Base-by-base conservation (phyloP, 2,329 filamentous ascomycete genomes). In the Xylariaceae sp. region DNA sequence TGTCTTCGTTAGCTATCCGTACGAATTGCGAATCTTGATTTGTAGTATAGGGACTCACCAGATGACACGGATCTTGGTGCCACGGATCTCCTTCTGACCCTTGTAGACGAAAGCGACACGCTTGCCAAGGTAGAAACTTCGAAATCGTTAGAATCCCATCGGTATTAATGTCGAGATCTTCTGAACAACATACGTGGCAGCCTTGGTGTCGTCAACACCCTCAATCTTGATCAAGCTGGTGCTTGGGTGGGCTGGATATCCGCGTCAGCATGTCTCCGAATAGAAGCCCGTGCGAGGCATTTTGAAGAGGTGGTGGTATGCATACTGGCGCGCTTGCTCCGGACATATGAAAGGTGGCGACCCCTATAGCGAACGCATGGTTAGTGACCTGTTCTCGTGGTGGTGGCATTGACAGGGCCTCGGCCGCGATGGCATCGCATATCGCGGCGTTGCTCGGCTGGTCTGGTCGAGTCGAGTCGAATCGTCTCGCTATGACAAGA, bases 31-130 rank as follows among this genome's bases (percentile, higher is more conserved):
- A 15, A 42, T 39, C 3, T 42, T 51, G 7, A 8, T 4, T 37
- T 6, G n/a, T 34, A 9, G 2, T 15, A n/a, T 45, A n/a, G 35
- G 5, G 17, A 52, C 61, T 61, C 55, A 62, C 61, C 92, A 97
- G 84, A 97, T 97, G 73, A 97, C 89, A 76, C 93, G 88, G 82
- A 97, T 95, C 88, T 97, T 97, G 78, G 92, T 93, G 77, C 94
- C 94, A 74, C 93, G 90, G 76, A 96, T 85, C 84, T 96, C 91
- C 82, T 88, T 92, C 81, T 90, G 88, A 73, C 88, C 93, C 76
- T 92, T 91, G 87, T 97, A 99, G 80, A 99, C 92, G 80, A 92
- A 99, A 78, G 94, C 94, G 78, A 97, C 87, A 83, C 92, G 92
- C 89, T 99, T 99, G 82, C 94, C 94, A 70, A 91, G 84, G 84